Conservation (phyloP, 2,329 filamentous ascomycete species). For the Arachnopeziza araneosa region DNA sequence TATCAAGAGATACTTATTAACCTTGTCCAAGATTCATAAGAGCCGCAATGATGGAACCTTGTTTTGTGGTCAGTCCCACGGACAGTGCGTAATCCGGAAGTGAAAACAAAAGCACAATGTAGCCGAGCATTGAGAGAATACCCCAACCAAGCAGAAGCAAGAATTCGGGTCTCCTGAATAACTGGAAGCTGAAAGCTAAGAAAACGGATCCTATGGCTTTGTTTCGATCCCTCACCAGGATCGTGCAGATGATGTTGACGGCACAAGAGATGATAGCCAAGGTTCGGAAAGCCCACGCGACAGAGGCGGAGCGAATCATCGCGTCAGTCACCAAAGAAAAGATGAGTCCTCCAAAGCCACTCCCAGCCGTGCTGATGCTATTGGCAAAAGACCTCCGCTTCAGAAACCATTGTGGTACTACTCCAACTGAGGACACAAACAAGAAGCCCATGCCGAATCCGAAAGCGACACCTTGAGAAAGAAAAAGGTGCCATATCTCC, state of each 20-base stretch:
- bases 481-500: conserved; percentile 69
- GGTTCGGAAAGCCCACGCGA: conserved; percentile 53
- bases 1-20: not conserved
- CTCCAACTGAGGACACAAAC: conserved; percentile 60
- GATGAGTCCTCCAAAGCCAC: conserved; percentile 62
- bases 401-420: conserved; percentile 58
- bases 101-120: conserved; percentile 72
- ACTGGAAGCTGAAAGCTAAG: conserved; percentile 55
- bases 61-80: conserved; percentile 59
- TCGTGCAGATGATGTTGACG: conserved; percentile 57
- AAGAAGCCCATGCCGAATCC: conserved; percentile 74
- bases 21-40: conserved; percentile 61
- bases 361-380: conserved; percentile 61
- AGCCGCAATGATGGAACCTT: conserved; percentile 68
- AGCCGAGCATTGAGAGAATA: conserved; percentile 66
- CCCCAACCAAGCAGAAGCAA: conserved; percentile 61
- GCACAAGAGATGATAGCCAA: conserved; percentile 51
- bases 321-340: conserved; percentile 48
- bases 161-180: conserved; percentile 60
- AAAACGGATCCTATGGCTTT: conserved; percentile 63
- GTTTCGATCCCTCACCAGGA: conserved; percentile 67
- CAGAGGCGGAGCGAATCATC: conserved; percentile 47
- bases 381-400: conserved; percentile 51
- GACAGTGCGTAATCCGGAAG: conserved; percentile 66
- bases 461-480: conserved; percentile 70